phyloP scores from a whole-genome alignment of 2,329 filamentous ascomycete species.

The Penicillium aurantiogriseum region DNA sequence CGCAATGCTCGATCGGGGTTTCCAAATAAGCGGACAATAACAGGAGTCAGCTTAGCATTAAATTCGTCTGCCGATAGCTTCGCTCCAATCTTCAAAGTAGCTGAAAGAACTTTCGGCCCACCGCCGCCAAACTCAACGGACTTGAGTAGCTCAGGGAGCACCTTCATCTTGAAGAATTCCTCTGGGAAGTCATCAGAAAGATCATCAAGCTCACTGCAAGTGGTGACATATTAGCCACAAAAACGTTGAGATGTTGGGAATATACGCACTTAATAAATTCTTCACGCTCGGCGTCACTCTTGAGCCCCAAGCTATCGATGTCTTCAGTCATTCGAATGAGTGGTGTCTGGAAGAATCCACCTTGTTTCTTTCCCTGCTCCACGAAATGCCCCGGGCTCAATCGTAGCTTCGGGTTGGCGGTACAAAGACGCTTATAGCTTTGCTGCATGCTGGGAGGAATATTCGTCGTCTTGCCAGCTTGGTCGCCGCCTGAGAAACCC shows the following conservation, averaged over 20 bases:
- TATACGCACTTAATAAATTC: slow-evolving; percentile 69
- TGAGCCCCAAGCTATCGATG: slow-evolving; percentile 88
- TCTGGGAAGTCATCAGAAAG: slow-evolving; percentile 93
- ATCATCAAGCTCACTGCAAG: slow-evolving; percentile 68
- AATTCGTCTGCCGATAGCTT: slow-evolving; percentile 91
- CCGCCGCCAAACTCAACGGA: slow-evolving; percentile 98
- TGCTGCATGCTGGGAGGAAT: slow-evolving; percentile 86
- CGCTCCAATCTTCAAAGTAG: slow-evolving; percentile 85
- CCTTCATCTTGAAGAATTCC: slow-evolving; percentile 97
- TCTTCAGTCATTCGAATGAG: slow-evolving; percentile 90
- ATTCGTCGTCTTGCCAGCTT: slow-evolving; percentile 79
- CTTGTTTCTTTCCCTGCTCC: slow-evolving; percentile 78
- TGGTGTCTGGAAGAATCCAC: slow-evolving; percentile 89
- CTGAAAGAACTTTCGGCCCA: slow-evolving; percentile 81
- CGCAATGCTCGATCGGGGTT: slow-evolving; percentile 91
- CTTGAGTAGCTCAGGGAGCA: slow-evolving; percentile 92
- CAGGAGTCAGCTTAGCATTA: slow-evolving; percentile 76
- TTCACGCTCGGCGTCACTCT: slow-evolving; percentile 78
- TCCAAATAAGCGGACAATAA: slow-evolving; percentile 80
- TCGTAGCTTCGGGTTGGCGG: slow-evolving; percentile 83
- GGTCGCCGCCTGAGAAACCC: slow-evolving; percentile 70
- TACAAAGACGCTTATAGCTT: slow-evolving; percentile 85
- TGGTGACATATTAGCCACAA: slow-evolving; percentile 23
- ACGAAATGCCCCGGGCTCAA: slow-evolving; percentile 82
- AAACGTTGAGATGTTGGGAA: background rate